These are phyloP conservation scores for Lactifluus rugatus DNA, from an alignment of 768 basidiomycete genomes.

Conservation along the genomic window DNA sequence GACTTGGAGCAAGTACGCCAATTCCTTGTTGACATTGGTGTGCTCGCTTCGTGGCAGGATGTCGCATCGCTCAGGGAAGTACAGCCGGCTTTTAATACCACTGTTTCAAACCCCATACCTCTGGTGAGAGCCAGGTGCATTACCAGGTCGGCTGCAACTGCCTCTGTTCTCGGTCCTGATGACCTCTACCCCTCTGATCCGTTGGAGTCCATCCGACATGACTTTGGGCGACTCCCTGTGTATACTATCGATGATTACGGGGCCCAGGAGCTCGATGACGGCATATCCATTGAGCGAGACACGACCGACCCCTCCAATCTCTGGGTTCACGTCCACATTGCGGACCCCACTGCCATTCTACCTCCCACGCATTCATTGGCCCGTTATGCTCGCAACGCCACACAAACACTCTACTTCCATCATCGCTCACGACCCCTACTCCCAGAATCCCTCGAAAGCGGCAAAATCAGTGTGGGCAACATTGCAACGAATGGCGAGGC, in stretches of 20 bases:
- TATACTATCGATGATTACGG: slow-evolving; percentile 77
- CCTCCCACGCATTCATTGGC: slow-evolving; percentile 60
- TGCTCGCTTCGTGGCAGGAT: slow-evolving; percentile 77
- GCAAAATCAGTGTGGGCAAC: slow-evolving; percentile 41
- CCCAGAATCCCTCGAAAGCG: slow-evolving; percentile 46
- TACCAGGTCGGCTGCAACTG: neutral
- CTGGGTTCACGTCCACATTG: slow-evolving; percentile 90
- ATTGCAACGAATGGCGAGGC: slow-evolving; percentile 25
- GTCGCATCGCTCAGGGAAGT: slow-evolving; percentile 18
- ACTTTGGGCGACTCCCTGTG: slow-evolving; percentile 72
- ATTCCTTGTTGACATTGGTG: slow-evolving; percentile 61
- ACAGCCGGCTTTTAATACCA: neutral
- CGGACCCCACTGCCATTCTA: slow-evolving; percentile 79
- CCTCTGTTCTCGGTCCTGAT: slow-evolving; percentile 38
- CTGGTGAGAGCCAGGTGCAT: neutral
- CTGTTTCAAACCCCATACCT: neutral
- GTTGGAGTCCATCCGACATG: slow-evolving; percentile 65
- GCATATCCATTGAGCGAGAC: slow-evolving; percentile 71
- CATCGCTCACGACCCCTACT: slow-evolving; percentile 65
- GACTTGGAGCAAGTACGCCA: slow-evolving; percentile 32
- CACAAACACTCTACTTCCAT: slow-evolving; percentile 51
- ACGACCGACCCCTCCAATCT: slow-evolving; percentile 43
- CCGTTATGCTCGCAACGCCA: slow-evolving; percentile 42
- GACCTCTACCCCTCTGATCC: slow-evolving; percentile 59
- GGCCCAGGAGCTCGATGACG: slow-evolving; percentile 91